Percentiles rank a stretch among this genome's conserved stretches.
phyloP scores from a whole-genome alignment of 495 filamentous ascomycete genomes.

The Xylona heveae region DNA sequence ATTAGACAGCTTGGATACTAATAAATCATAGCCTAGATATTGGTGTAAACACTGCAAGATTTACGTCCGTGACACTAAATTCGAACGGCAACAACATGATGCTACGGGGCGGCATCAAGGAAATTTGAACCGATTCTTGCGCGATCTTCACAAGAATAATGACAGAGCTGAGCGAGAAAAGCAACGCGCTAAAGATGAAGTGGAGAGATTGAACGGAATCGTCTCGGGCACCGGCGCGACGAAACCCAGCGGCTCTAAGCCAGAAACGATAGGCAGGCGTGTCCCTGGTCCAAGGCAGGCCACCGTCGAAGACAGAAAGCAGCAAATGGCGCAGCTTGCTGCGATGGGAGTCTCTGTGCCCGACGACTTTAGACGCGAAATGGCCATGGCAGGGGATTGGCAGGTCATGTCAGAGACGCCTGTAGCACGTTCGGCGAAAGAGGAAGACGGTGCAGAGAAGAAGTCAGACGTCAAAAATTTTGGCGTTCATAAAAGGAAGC shows the following conservation, averaged over 20 bases:
- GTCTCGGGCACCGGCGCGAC: slow-evolving; percentile 25
- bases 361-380: slow-evolving; percentile 50
- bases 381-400: slow-evolving; percentile 89
- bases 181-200: slow-evolving; percentile 63
- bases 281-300: slow-evolving; percentile 16
- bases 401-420: slow-evolving; percentile 39
- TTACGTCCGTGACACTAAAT: slow-evolving; percentile 79
- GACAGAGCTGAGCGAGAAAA: slow-evolving; percentile 59
- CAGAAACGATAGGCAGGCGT: too few species aligned
- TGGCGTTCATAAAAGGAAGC: slow-evolving; percentile 50
- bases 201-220: slow-evolving; percentile 66
- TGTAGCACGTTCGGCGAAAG: slow-evolving; percentile 13
- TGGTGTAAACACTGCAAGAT: slow-evolving; percentile 96
- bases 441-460: slow-evolving; percentile 6
- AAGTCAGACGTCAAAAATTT: slow-evolving; percentile 17
- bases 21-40: slow-evolving; percentile 41
- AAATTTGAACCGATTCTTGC: slow-evolving; percentile 72
- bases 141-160: slow-evolving; percentile 64
- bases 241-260: slow-evolving; percentile 5
- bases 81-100: slow-evolving; percentile 82
- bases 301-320: slow-evolving; percentile 51
- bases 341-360: slow-evolving; percentile 76
- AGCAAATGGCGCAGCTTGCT: slow-evolving; percentile 67
- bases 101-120: slow-evolving; percentile 73
- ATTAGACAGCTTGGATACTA: slow-evolving; percentile 8